Evolutionary conservation across 352 stramenopile genomes (phyloP).

Genomic region (Phytophthora capsici): DNA sequence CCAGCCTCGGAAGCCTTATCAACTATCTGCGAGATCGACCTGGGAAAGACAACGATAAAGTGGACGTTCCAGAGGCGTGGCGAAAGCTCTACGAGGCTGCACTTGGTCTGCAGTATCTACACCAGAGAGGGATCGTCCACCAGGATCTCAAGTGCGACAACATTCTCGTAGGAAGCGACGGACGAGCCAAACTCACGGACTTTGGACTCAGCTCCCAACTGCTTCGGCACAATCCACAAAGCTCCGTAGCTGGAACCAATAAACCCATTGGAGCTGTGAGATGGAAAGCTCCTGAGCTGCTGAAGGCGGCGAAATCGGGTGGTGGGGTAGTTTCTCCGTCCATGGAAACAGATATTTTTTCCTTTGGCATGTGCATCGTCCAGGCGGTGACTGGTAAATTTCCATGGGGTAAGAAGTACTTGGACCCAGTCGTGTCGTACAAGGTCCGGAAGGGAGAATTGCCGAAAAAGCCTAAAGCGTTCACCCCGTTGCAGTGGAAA

Average conservation of each 20-base stretch:
- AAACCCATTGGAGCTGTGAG: neutral
- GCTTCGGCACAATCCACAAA: neutral
- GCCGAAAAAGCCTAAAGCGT: conserved; percentile 2
- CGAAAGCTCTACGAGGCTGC: neutral
- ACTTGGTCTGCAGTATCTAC: neutral
- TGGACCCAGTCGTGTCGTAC: neutral
- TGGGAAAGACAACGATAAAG: neutral
- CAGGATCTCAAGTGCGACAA: neutral
- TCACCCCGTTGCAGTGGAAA: conserved; percentile 6
- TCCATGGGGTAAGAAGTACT: conserved; percentile 10
- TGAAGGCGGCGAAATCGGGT: neutral
- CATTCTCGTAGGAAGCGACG: neutral
- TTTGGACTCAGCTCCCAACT: neutral
- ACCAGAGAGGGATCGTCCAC: neutral
- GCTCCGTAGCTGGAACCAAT: too few relatives aligned
- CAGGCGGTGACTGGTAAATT: conserved; percentile 4
- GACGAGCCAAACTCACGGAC: neutral
- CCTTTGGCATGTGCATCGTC: conserved; percentile 18
- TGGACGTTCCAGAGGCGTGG: neutral
- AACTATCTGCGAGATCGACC: conserved; percentile 16
- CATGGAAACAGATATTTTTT: conserved; percentile 13
- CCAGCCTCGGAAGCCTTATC: conserved; percentile 12
- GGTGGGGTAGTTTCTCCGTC: neutral
- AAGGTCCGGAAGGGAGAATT: conserved; percentile 6
- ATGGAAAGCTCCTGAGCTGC: conserved; percentile 5